phyloP scores from a whole-genome alignment of 768 basidiomycete species.

The Phallus indusiatus region DNA sequence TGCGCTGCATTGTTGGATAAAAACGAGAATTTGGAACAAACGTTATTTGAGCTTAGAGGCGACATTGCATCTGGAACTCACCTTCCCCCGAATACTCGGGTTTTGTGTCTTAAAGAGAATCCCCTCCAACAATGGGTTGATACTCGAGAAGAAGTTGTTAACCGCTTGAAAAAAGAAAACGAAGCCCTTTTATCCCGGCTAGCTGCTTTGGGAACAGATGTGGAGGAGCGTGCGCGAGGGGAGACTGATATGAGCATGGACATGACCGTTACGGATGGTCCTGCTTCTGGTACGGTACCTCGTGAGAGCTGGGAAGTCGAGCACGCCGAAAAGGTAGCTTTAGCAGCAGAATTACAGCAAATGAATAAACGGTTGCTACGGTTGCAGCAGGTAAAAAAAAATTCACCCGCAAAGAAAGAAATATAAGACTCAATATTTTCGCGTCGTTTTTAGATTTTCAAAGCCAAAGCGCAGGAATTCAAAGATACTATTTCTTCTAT shows the following conservation, averaged over 20 bases:
- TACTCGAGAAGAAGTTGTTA: constrained; percentile 62
- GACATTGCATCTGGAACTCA: constrained; percentile 70
- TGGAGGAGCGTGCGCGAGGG: constrained; percentile 16
- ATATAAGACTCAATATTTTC: neutral
- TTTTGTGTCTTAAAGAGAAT: constrained; percentile 64
- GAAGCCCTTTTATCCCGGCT: constrained; percentile 65
- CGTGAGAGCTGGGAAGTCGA: constrained; percentile 72
- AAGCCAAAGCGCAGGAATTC: constrained; percentile 82
- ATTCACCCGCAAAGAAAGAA: constrained; percentile 4
- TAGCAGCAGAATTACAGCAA: constrained; percentile 56
- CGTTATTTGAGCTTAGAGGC: constrained; percentile 66
- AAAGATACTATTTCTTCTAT: constrained; percentile 84
- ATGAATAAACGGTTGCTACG: constrained; percentile 75
- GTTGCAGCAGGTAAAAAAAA: constrained; percentile 60
- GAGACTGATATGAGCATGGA: constrained; percentile 11
- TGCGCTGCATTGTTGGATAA: constrained; percentile 33
- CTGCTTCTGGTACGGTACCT: constrained; percentile 41
- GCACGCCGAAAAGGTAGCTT: constrained; percentile 55
- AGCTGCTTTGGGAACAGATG: constrained; percentile 45
- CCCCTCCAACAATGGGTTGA: constrained; percentile 81
- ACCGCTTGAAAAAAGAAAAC: constrained; percentile 75
- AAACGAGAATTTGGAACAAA: constrained; percentile 69
- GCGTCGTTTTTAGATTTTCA: constrained; percentile 50
- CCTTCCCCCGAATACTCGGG: constrained; percentile 59
- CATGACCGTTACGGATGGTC: neutral